Conservation (phyloP, 805 yeast species). For the Nakazawaea wickerhamii region DNA sequence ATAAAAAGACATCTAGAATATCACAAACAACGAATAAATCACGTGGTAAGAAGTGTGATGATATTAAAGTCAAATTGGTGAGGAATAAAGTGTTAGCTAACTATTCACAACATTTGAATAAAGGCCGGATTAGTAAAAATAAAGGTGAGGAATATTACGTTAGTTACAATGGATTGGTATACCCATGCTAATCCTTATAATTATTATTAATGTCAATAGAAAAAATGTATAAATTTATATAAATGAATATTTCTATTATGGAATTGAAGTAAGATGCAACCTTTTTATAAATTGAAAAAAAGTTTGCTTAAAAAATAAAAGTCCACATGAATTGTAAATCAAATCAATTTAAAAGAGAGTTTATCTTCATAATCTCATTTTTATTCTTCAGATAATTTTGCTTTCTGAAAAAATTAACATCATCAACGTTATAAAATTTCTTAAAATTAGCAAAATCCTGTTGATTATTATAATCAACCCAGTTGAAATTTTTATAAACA, state of each 20-base stretch:
- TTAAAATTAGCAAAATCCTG: slow-evolving; percentile 7
- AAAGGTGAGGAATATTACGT: slow-evolving; percentile 4
- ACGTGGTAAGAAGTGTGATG: neutral
- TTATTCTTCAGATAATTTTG: slow-evolving; percentile 7
- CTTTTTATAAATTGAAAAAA: neutral
- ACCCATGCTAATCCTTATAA: neutral
- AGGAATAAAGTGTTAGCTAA: neutral
- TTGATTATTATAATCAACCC: neutral
- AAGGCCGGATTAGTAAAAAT: neutral
- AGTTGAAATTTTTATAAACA: slow-evolving; percentile 1
- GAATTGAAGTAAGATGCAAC: too few relatives aligned
- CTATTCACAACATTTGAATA: neutral
- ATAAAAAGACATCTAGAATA: neutral
- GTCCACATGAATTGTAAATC: neutral
- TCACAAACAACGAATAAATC: neutral
- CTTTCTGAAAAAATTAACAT: slow-evolving; percentile 4
- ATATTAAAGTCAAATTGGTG: slow-evolving; percentile 1
- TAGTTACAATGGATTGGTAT: slow-evolving; percentile 4
- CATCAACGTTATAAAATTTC: slow-evolving; percentile 10
- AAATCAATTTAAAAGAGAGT: slow-evolving; percentile 10
- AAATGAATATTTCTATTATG: too few relatives aligned
- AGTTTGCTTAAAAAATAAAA: neutral
- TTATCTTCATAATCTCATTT: slow-evolving; percentile 11
- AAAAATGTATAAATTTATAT: neutral
- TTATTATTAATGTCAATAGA: neutral